Base-by-base conservation (phyloP, 2,329 filamentous ascomycete genomes). In the Botryotinia convoluta region DNA sequence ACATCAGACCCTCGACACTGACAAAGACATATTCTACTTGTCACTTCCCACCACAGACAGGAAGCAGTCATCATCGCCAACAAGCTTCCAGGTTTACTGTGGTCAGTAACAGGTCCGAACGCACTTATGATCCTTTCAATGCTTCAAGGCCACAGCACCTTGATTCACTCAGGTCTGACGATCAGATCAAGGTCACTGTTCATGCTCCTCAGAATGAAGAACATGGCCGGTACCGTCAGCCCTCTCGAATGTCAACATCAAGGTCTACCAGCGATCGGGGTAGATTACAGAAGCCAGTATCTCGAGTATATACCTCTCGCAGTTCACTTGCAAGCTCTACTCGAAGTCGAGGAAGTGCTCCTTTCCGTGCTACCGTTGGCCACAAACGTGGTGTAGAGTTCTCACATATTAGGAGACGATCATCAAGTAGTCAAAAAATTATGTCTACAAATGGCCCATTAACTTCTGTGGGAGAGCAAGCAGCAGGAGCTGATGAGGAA, bases 101-200 rank as follows among this genome's bases (percentile, higher is more conserved):
- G 68, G 90, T 91, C 68, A 91, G 89, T 18, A 90, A 89, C 72
- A 86, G 84, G 14, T 88, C 78, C 87, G 78, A 96, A 72, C 86
- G 88, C 75, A 96, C 92, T 81, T 97, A 97, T 78, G 95, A 97
- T 81, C 94, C 94, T 0, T 97, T 92, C 81, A 89, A 93, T 78
- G 89, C 92, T 63, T 81, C 80, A 22, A 75, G 76, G 83, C 87
- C 72, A 84, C 85, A 35, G 83, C 87, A 69, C 74, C 82, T 72
- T 77, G 74, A 79, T 67, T 44, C 84, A 37, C 83, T 84, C 0
- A 86, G 89, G 69, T 86, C 84, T 12, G 87, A 69, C 45, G 76
- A 77, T 57, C 74, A 74, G 61, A 75, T 77, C 8, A 81, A 78
- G 59, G 74, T 81, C n/a, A 78, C 77, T 8, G 77, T 81, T 45